These are phyloP conservation scores for Artemisia annua DNA, from an alignment of 129 eudicot genomes.

Conservation along the genomic window DNA sequence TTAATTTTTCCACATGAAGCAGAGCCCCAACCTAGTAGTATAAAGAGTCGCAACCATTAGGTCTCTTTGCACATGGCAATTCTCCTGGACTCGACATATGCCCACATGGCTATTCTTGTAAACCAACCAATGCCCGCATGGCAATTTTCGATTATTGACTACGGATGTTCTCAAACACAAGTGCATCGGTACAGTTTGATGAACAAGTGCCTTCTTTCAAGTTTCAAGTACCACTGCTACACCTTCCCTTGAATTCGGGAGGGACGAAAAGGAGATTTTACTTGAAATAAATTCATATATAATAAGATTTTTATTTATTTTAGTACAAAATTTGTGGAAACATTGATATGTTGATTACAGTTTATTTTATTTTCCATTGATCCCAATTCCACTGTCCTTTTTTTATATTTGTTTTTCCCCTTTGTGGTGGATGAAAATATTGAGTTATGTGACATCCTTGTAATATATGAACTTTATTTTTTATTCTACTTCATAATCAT, in stretches of 20 bases:
- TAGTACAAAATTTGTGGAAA: slow-evolving; percentile 39
- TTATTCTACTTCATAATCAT: neutral
- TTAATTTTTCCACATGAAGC: slow-evolving; percentile 26
- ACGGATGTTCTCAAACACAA: slow-evolving; percentile 36
- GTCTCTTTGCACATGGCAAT: slow-evolving; percentile 1
- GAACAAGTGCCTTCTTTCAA: slow-evolving; percentile 36
- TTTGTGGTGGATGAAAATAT: slow-evolving; percentile 18
- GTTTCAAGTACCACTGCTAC: slow-evolving; percentile 35
- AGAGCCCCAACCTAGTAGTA: slow-evolving; percentile 29
- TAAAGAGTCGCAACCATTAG: slow-evolving; percentile 29
- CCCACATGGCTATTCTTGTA: neutral
- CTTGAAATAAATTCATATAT: slow-evolving; percentile 38
- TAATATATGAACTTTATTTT: slow-evolving; percentile 15
- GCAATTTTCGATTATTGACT: slow-evolving; percentile 25
- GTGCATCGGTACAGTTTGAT: slow-evolving; percentile 41
- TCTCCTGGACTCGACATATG: slow-evolving; percentile 10
- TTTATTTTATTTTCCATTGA: slow-evolving; percentile 21
- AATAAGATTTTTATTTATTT: slow-evolving; percentile 25
- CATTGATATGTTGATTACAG: slow-evolving; percentile 34
- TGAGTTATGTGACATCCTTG: slow-evolving; percentile 30
- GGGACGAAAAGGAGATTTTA: slow-evolving; percentile 34
- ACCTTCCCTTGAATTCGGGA: slow-evolving; percentile 29
- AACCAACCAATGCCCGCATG: slow-evolving; percentile 8
- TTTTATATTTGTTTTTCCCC: slow-evolving; percentile 23
- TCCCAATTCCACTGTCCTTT: slow-evolving; percentile 9